Evolutionary conservation across 768 basidiomycete genomes (phyloP), one percentile per base, ranked within the genome.

Genomic region (Pleurotus platypus): DNA sequence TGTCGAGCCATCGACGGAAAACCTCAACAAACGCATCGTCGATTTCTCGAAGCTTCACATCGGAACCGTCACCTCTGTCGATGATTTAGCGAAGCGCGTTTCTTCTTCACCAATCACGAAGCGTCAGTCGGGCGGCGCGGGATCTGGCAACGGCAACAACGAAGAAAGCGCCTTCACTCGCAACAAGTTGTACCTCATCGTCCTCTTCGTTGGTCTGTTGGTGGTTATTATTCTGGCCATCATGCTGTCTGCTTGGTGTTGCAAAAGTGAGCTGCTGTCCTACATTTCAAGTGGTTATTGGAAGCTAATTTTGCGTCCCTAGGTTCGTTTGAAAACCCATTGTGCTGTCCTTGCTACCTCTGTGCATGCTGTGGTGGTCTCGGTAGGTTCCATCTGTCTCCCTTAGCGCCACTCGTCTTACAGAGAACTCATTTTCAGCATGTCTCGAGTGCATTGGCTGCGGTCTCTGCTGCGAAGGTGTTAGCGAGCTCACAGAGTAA

Each of bases 341-440:
- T 79, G 0, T 87, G 85, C 62, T 87, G 84, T 62, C 86, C 86
- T 1, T 88, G 86, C 63, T 88, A 88, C 65, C 73, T 87, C 5
- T 88, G 86, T 60, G 86, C 86, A 3, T 87, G 84, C 66, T 87
- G 85, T 57, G 86, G 86, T 55, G 86, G 86, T 38, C 74, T 87
- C 15, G 82, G 85, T 84, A 62, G 60, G 70, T 66, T 11, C 27
- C 12, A 35, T 24, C 16, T 3, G 20, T 16, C 38, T 50, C 4
- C 9, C 46, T 35, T 27, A 49, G 11, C 15, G 2, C 16, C 16
- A 60, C 38, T 13, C 18, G 7, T 11, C 49, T 55, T 13, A 12
- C 8, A 35, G 26, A 8, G 18, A 18, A n/a, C 20, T 13, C 6
- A 43, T 24, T 48, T 48, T 13, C 1, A 86, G 86, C 80, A 6